These are phyloP conservation scores for Capronia epimyces DNA, from an alignment of 2,329 filamentous ascomycete species.

Conservation along the genomic window DNA sequence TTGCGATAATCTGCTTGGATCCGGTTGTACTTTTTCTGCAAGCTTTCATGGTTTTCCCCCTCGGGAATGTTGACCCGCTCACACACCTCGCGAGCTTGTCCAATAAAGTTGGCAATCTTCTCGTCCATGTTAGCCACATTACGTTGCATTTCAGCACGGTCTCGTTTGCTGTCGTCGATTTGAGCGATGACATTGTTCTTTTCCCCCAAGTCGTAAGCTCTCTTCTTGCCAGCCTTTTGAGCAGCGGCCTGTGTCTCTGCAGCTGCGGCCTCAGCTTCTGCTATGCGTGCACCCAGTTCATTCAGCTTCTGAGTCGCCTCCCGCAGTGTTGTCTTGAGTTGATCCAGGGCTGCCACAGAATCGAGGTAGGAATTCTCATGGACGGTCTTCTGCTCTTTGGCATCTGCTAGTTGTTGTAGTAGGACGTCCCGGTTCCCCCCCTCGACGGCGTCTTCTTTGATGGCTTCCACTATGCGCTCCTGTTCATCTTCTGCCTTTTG, in stretches of 20 bases:
- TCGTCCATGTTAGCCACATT: constrained; percentile 35
- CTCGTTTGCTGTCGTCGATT: constrained; percentile 46
- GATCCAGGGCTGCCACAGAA: constrained; percentile 41
- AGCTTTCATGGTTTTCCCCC: constrained; percentile 56
- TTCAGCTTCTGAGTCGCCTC: constrained; percentile 37
- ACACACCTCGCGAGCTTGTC: constrained; percentile 52
- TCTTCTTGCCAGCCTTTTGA: constrained; percentile 31
- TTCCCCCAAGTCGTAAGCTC: constrained; percentile 46
- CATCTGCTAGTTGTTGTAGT: constrained; percentile 54
- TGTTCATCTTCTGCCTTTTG: constrained; percentile 59
- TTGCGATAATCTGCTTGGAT: constrained; percentile 56
- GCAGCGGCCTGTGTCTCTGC: constrained; percentile 6
- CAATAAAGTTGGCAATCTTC: constrained; percentile 50
- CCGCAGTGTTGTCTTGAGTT: constrained; percentile 38
- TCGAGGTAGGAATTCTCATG: constrained; percentile 47
- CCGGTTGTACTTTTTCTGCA: constrained; percentile 46
- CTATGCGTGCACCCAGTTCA: constrained; percentile 33
- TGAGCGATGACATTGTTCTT: constrained; percentile 58
- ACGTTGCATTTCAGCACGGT: constrained; percentile 43
- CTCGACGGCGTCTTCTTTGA: constrained; percentile 54
- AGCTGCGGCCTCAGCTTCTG: constrained; percentile 14
- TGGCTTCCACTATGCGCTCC: constrained; percentile 61
- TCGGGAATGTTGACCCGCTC: constrained; percentile 58
- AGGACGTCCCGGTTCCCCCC: constrained; percentile 61
- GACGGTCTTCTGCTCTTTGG: constrained; percentile 43